These are phyloP conservation scores for Globisporangium uncinulatum DNA, from an alignment of 352 stramenopile genomes.

Conservation along the genomic window DNA sequence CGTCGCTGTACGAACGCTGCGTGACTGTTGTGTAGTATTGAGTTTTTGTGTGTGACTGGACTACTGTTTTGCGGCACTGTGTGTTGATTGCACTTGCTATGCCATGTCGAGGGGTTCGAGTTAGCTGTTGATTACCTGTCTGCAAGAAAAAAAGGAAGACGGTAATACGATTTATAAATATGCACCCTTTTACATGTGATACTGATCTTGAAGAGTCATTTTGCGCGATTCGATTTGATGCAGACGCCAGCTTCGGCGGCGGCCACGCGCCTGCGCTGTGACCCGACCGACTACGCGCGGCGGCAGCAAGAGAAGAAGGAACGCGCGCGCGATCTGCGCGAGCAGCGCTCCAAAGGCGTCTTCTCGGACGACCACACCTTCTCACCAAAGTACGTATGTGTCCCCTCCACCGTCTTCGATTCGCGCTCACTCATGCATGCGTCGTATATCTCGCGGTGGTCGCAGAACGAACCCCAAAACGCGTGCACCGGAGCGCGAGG, in stretches of 20 bases:
- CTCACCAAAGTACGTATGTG: slow-evolving; percentile 45
- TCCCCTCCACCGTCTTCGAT: not conserved
- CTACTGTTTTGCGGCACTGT: too few relatives aligned
- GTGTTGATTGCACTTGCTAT: too few relatives aligned
- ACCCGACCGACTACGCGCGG: slow-evolving; percentile 77
- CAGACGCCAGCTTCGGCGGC: slow-evolving; percentile 4
- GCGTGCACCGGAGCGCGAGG: slow-evolving; percentile 33
- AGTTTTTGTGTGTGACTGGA: too few relatives aligned
- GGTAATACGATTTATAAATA: not conserved
- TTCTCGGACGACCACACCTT: slow-evolving; percentile 80
- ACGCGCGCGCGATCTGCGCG: slow-evolving; percentile 63
- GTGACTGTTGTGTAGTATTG: too few relatives aligned
- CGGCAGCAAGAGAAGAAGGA: slow-evolving; percentile 77
- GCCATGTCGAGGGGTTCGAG: too few relatives aligned
- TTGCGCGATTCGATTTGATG: not conserved
- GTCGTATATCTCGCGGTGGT: too few relatives aligned
- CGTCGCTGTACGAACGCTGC: too few relatives aligned
- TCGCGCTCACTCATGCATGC: not conserved
- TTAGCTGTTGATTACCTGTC: too few relatives aligned
- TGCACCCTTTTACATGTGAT: too few relatives aligned
- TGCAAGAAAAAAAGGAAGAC: too few relatives aligned
- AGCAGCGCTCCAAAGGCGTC: slow-evolving; percentile 58
- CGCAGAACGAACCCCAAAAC: slow-evolving; percentile 41
- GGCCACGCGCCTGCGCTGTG: slow-evolving; percentile 55
- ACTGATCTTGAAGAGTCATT: too few relatives aligned